A percentile compares a stretch with the other conserved stretches of the same genome.
Conservation (phyloP, 306 rosid genomes). For the Vachellia collinsii region DNA sequence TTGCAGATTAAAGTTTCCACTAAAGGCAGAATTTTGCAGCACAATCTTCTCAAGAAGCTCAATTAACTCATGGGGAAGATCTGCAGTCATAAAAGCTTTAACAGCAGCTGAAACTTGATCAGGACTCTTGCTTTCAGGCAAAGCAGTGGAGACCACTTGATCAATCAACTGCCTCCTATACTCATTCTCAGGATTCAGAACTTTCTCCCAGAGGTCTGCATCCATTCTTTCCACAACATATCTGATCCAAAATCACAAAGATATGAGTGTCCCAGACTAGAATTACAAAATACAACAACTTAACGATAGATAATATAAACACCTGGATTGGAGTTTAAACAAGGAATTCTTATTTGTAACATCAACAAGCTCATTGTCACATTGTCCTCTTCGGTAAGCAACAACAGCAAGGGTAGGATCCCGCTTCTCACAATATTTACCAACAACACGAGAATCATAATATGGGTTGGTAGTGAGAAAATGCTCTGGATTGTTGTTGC, state of each 20-base stretch:
- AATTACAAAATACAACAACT: constrained; percentile 21
- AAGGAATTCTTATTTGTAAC: constrained; percentile 89
- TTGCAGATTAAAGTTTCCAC: constrained; percentile 91
- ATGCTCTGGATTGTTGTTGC: constrained; percentile 96
- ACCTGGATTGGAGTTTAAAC: constrained; percentile 98
- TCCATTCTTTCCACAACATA: constrained; percentile 99
- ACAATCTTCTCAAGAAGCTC: constrained; percentile 98
- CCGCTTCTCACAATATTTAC: constrained; percentile 94
- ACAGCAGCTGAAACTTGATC: constrained; percentile 98
- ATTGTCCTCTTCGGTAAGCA: constrained; percentile 95
- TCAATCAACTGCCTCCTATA: constrained; percentile 87
- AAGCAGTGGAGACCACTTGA: constrained; percentile 96
- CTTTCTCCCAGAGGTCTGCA: constrained; percentile 86
- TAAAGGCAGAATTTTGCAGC: constrained; percentile 93
- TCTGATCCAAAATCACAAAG: constrained; percentile 49
- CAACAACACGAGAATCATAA: constrained; percentile 95
- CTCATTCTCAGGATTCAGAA: constrained; percentile 84
- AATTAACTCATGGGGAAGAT: constrained; percentile 91
- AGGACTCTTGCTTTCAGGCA: constrained; percentile 98
- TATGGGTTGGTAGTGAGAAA: constrained; percentile 98
- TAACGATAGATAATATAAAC: constrained; percentile 32
- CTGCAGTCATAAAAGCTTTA: constrained; percentile 99
- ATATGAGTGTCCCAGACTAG: constrained; percentile 4
- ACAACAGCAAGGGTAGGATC: constrained; percentile 98
- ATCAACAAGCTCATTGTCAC: constrained; percentile 90